Percentiles rank a stretch among this genome's conserved stretches.
Evolutionary conservation across 345 rosid species (phyloP).

Genomic region (Trapa incisa): DNA sequence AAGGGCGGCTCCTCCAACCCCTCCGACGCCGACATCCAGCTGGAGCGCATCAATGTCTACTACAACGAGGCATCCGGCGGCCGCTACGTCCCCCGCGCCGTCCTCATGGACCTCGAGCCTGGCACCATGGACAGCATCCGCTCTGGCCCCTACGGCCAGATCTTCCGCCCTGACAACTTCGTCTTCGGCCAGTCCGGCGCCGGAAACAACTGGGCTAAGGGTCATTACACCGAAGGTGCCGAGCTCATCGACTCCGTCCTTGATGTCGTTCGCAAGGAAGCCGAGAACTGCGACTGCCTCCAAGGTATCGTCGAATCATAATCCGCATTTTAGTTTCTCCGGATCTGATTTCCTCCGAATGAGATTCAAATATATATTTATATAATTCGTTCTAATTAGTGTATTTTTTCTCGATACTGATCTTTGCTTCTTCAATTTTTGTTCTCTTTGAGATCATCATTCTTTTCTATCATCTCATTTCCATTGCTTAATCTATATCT

Average conservation of each 20-base stretch:
- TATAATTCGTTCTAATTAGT: background rate
- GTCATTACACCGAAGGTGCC: conserved; percentile 92
- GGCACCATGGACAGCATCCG: conserved; percentile 97
- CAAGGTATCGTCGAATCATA: conserved; percentile 42
- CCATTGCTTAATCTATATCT: background rate
- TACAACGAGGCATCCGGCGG: conserved; percentile 93
- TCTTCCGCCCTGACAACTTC: conserved; percentile 16
- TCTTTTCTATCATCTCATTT: background rate
- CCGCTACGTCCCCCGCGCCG: conserved; percentile 85
- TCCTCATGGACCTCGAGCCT: conserved; percentile 98
- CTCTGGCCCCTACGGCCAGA: conserved; percentile 79
- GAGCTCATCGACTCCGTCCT: conserved; percentile 89
- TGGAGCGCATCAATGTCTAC: conserved; percentile 86
- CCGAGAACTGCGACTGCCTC: conserved; percentile 33
- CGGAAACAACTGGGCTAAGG: conserved; percentile 36
- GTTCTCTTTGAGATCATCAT: background rate
- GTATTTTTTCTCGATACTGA: background rate
- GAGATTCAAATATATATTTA: background rate
- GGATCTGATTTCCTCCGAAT: background rate
- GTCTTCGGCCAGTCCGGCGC: too few relatives aligned
- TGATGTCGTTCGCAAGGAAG: conserved; percentile 75
- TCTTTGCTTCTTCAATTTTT: too few relatives aligned
- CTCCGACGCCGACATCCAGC: conserved; percentile 43
- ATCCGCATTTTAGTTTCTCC: background rate
- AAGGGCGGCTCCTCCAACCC: conserved; percentile 26